Evolutionary conservation across 192 early-diverging fungal genomes (phyloP).

Genomic region (Backusella westeae): DNA sequence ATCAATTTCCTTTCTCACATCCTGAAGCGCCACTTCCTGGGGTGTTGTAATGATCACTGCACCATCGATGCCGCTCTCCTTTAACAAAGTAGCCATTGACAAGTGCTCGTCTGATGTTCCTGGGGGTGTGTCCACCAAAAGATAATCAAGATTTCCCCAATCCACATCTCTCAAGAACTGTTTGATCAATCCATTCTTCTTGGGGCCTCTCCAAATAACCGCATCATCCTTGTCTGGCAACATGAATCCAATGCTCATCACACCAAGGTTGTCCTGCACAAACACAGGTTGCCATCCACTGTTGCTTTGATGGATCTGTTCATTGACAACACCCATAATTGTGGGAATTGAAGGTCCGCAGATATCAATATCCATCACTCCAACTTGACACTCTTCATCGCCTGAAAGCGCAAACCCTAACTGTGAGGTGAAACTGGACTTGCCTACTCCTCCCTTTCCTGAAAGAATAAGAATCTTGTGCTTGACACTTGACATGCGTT

Average conservation of each 20-base stretch:
- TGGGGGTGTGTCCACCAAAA: conserved; percentile 96
- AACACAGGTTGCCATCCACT: conserved; percentile 82
- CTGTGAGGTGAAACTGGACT: conserved; percentile 89
- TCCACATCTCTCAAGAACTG: conserved; percentile 96
- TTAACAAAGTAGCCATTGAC: conserved; percentile 77
- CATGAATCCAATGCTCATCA: conserved; percentile 96
- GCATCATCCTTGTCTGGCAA: conserved; percentile 83
- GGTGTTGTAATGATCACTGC: conserved; percentile 93
- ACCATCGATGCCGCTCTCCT: conserved; percentile 76
- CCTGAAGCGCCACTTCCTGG: conserved; percentile 82
- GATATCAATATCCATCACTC: conserved; percentile 95
- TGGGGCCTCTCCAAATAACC: conserved; percentile 94
- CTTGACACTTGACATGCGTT: conserved; percentile 62
- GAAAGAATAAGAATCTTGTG: conserved; percentile 95
- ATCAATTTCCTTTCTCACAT: conserved; percentile 98
- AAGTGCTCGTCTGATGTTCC: conserved; percentile 98
- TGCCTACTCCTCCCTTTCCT: conserved; percentile 98
- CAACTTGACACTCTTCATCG: conserved; percentile 57
- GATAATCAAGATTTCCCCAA: conserved; percentile 88
- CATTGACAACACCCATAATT: conserved; percentile 84
- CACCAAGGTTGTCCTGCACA: conserved; percentile 73
- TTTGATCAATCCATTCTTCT: conserved; percentile 93
- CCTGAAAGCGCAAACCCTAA: conserved; percentile 81
- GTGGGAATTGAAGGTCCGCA: conserved; percentile 94
- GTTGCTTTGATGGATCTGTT: conserved; percentile 80